Evolutionary conservation across 2,329 filamentous ascomycete genomes (phyloP).

Genomic region (Daldinia sp.): DNA sequence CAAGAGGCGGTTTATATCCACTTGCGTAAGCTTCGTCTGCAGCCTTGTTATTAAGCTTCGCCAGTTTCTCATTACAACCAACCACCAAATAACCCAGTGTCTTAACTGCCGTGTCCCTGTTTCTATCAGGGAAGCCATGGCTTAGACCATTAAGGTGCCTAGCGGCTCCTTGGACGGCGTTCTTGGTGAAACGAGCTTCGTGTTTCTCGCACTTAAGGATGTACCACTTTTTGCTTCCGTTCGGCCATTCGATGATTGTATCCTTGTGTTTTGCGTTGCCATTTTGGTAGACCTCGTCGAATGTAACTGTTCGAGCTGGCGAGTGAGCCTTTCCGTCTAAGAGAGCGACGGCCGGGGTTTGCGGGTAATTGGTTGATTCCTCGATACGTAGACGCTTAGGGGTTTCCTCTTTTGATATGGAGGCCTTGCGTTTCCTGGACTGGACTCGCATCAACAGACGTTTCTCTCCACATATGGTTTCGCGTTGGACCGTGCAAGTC

Average conservation of each 20-base stretch:
- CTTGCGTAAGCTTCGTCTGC: slow-evolving; percentile 48
- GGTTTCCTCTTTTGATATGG: slow-evolving; percentile 8
- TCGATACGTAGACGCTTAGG: slow-evolving; percentile 32
- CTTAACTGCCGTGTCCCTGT: slow-evolving; percentile 49
- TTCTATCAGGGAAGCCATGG: slow-evolving; percentile 51
- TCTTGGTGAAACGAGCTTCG: slow-evolving; percentile 52
- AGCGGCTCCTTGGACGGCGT: slow-evolving; percentile 54
- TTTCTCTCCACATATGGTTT: slow-evolving; percentile 31
- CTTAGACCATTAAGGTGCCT: slow-evolving; percentile 54
- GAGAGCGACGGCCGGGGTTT: slow-evolving; percentile 24
- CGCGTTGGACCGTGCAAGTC: slow-evolving; percentile 32
- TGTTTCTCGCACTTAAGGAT: slow-evolving; percentile 58
- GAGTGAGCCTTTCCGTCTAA: neutral
- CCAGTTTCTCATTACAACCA: slow-evolving; percentile 51
- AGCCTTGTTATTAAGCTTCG: slow-evolving; percentile 52
- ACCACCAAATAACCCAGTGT: slow-evolving; percentile 53
- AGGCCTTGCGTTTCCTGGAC: slow-evolving; percentile 39
- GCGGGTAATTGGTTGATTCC: slow-evolving; percentile 20
- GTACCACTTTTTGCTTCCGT: slow-evolving; percentile 50
- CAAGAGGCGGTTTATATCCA: slow-evolving; percentile 49
- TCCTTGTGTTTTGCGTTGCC: slow-evolving; percentile 52
- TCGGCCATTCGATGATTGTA: slow-evolving; percentile 51
- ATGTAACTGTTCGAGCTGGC: slow-evolving; percentile 49
- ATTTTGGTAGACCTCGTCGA: slow-evolving; percentile 54
- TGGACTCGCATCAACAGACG: slow-evolving; percentile 41